These are phyloP conservation scores for Elsinoe fawcettii DNA, from an alignment of 2,329 filamentous ascomycete genomes.

Conservation along the genomic window DNA sequence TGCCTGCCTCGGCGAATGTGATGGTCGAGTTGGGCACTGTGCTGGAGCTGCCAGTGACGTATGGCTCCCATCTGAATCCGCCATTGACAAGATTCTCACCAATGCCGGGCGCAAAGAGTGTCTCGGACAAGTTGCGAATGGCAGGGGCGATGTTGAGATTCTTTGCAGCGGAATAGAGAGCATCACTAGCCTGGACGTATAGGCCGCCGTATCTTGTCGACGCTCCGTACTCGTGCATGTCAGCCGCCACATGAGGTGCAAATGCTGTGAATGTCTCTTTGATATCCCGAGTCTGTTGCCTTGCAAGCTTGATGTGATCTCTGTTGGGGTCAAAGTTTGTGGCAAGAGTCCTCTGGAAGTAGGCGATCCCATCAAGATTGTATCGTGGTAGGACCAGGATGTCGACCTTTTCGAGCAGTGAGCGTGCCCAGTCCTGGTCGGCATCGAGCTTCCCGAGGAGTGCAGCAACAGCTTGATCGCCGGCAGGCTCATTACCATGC, in stretches of 20 bases:
- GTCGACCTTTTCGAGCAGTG: conserved; percentile 29
- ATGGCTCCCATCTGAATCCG: conserved; percentile 30
- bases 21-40: conserved; percentile 23
- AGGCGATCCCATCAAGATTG: conserved; percentile 32
- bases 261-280: conserved; percentile 29
- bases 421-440: conserved; percentile 27
- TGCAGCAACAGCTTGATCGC: conserved; percentile 31
- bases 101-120: conserved; percentile 30
- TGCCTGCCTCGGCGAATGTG: conserved; percentile 29
- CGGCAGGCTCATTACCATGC: conserved; percentile 34
- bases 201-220: conserved; percentile 24
- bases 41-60: conserved; percentile 25
- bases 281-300: conserved; percentile 31
- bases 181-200: conserved; percentile 31
- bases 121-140: conserved; percentile 31
- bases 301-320: conserved; percentile 31
- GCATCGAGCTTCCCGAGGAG: conserved; percentile 31
- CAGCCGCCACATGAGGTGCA: conserved; percentile 30
- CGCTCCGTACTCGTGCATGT: conserved; percentile 32
- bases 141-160: conserved; percentile 31
- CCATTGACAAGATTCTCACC: conserved; percentile 24
- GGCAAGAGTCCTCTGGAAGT: conserved; percentile 31
- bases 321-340: conserved; percentile 33
- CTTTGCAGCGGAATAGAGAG: conserved; percentile 31
- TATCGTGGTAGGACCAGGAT: conserved; percentile 31